Evolutionary conservation across 805 yeast species (phyloP).

Genomic region (Dipodascopsis uninucleata): DNA sequence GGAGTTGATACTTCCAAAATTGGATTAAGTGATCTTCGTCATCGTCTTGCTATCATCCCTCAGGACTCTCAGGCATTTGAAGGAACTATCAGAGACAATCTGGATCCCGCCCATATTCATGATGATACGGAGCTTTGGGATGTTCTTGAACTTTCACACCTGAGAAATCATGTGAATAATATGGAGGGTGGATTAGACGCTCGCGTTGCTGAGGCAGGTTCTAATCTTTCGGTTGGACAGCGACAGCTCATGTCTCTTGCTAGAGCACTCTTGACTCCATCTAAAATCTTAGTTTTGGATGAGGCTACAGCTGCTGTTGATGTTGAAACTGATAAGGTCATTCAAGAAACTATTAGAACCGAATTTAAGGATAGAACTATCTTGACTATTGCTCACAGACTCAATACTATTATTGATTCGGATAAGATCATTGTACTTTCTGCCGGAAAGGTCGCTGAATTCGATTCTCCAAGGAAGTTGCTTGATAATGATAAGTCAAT

Average conservation of each 20-base stretch:
- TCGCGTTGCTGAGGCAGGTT: conserved; percentile 67
- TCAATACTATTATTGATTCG: conserved; percentile 81
- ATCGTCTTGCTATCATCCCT: conserved; percentile 78
- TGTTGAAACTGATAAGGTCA: conserved; percentile 73
- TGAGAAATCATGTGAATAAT: conserved; percentile 57
- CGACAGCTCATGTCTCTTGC: conserved; percentile 81
- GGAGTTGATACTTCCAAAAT: conserved; percentile 59
- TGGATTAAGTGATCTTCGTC: conserved; percentile 76
- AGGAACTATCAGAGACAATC: conserved; percentile 78
- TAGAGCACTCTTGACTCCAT: conserved; percentile 71
- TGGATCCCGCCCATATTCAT: conserved; percentile 72
- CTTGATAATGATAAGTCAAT: conserved; percentile 62
- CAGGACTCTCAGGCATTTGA: conserved; percentile 91
- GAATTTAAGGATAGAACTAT: conserved; percentile 75
- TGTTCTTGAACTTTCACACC: conserved; percentile 72
- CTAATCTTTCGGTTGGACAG: conserved; percentile 86
- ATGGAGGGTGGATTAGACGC: conserved; percentile 58
- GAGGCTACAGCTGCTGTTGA: conserved; percentile 92
- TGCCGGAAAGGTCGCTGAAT: conserved; percentile 69
- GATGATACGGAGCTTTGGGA: conserved; percentile 80
- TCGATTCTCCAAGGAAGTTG: conserved; percentile 67
- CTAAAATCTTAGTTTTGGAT: conserved; percentile 74
- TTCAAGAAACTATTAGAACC: conserved; percentile 73
- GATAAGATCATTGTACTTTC: conserved; percentile 76
- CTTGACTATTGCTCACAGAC: conserved; percentile 83